A percentile compares a stretch with the other conserved stretches of the same genome.
phyloP scores from a whole-genome alignment of 1,139 yeast genomes.

The Scheffersomyces quercinus region DNA sequence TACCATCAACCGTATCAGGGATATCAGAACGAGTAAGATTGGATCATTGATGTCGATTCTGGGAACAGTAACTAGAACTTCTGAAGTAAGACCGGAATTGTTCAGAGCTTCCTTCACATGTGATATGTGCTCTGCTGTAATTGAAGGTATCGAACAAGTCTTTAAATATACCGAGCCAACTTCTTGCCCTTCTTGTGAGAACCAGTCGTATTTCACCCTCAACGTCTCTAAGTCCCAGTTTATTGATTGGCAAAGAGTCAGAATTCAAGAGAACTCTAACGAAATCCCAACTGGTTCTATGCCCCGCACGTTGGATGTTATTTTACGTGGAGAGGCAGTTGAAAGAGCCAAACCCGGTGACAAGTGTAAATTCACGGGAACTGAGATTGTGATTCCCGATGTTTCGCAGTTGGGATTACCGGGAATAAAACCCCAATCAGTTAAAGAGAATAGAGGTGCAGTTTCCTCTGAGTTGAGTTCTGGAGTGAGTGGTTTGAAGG shows the following conservation, averaged over 20 bases:
- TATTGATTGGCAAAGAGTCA: constrained; percentile 95
- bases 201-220: constrained; percentile 83
- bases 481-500: constrained; percentile 82
- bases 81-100: constrained; percentile 96
- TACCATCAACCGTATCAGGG: constrained; percentile 80
- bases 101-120: constrained; percentile 87
- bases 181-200: constrained; percentile 86
- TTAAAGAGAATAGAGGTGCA: constrained; percentile 59
- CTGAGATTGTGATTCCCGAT: constrained; percentile 95
- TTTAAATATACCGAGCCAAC: constrained; percentile 96
- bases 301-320: constrained; percentile 96
- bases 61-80: constrained; percentile 95
- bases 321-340: constrained; percentile 90
- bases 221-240: constrained; percentile 83
- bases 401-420: constrained; percentile 95
- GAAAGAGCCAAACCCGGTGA: constrained; percentile 99
- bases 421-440: constrained; percentile 86
- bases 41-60: constrained; percentile 84
- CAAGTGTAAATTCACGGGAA: constrained; percentile 91
- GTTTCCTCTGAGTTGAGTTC: constrained; percentile 73
- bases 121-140: constrained; percentile 81
- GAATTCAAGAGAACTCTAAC: constrained; percentile 92
- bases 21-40: constrained; percentile 82
- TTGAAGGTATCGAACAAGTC: constrained; percentile 89
- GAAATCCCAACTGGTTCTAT: constrained; percentile 98